A percentile compares a stretch with the other conserved stretches of the same genome.
Conservation (phyloP, 2,329 filamentous ascomycete genomes). For the Fusarium sulawesiense region DNA sequence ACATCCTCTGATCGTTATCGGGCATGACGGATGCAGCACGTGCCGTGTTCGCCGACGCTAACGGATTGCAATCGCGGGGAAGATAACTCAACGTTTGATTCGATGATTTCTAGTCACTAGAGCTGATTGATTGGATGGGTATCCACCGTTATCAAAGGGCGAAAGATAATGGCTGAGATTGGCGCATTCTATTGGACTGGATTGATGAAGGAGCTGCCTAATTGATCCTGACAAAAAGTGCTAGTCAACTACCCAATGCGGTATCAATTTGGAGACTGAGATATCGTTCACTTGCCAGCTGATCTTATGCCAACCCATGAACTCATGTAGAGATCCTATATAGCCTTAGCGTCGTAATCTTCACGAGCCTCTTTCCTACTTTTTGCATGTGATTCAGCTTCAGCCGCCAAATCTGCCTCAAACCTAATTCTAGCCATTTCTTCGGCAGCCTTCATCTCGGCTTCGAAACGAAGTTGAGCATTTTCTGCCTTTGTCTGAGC, state of each 20-base stretch:
- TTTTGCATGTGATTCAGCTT: no score
- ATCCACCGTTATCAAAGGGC: conserved; percentile 14
- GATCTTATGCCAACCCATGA: fast-evolving
- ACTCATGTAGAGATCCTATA: no score
- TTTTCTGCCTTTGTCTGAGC: no score
- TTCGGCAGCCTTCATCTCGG: no score
- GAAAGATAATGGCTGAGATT: conserved; percentile 4
- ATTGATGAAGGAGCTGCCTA: background rate
- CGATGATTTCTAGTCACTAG: background rate
- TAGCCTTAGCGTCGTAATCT: no score
- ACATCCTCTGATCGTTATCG: background rate
- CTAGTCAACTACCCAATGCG: conserved; percentile 15
- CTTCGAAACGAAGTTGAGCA: no score
- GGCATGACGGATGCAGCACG: background rate
- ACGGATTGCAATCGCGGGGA: conserved; percentile 1
- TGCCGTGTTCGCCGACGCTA: background rate
- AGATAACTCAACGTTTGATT: background rate
- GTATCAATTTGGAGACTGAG: background rate
- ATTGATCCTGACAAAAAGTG: conserved; percentile 1
- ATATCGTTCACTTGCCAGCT: background rate
- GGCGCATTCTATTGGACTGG: background rate
- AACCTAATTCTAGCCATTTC: no score
- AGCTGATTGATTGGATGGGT: background rate
- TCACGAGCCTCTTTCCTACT: no score
- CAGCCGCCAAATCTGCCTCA: no score